Base-by-base conservation (phyloP, 768 basidiomycete genomes). In the Calocybe cyanea region DNA sequence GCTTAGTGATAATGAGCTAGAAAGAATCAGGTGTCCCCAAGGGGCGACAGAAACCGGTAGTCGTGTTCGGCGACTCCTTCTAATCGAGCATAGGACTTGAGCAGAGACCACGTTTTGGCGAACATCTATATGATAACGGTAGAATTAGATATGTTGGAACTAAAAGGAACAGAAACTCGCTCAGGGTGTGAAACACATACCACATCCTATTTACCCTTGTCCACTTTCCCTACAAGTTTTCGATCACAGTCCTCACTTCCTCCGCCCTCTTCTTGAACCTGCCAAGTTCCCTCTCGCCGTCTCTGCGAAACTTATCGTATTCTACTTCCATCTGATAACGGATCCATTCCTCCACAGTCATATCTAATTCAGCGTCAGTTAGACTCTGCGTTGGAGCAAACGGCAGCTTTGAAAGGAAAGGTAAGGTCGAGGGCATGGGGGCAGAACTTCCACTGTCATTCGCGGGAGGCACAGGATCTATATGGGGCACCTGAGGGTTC, bases 301-400 rank as follows among this genome's bases (percentile, higher is more conserved):
- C 72, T 42, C 72, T 56, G 39, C 63, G 63, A 44, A 74, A 70
- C 46, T 72, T 77, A 52, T 83, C 80, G 53, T 78, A 81, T 63
- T 89, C 76, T 37, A 78, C 63, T 51, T 73, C 73, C 61, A 89
- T 85, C 65, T 92, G 88, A 53, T 80, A 77, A 44, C 83, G 72
- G 47, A 92, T 81, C 79, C 87, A 87, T 57, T 92, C 80, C 57
- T 92, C 90, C 38, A 93, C 74, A 0, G 88, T 86, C 86, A 92
- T 84, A 15, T 72, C 65, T 48, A 83, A 70, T 59, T 92, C 86
- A 15, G 77, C 78, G 36, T 85, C 84, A 5, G 73, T 79, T 32
- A 88, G 67, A 18, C 60, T 59, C 17, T 64, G 62, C 21, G 74
- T 39, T 6, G 69, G 65, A n/a, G 63, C 62, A 46, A 75, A 75